phyloP scores from a whole-genome alignment of 305 asterid species.

The Salvia sclarea region DNA sequence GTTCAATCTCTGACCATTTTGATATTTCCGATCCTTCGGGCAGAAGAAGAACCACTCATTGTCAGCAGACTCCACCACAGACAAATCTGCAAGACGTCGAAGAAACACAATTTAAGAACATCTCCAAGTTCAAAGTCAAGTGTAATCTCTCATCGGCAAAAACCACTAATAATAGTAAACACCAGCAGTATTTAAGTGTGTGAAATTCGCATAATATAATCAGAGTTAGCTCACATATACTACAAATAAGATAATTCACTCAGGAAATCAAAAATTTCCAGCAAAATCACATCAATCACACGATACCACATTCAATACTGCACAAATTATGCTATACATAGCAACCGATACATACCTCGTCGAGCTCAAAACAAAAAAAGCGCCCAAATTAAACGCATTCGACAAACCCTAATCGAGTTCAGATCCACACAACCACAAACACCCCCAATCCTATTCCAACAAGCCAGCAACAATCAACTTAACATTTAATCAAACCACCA shows the following conservation, averaged over 20 bases:
- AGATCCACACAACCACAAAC: conserved; percentile 9
- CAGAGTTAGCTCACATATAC: not conserved
- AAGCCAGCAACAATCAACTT: conserved; percentile 1
- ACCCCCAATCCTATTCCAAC: conserved; percentile 10
- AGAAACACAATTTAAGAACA: conserved; percentile 5
- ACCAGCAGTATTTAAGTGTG: not conserved
- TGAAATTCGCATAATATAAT: not conserved
- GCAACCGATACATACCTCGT: not conserved
- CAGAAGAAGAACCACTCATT: conserved; percentile 99
- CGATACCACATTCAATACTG: not conserved
- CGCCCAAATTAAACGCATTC: not conserved
- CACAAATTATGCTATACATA: not conserved
- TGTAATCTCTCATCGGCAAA: not conserved
- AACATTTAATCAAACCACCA: conserved; percentile 7
- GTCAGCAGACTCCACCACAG: conserved; percentile 69
- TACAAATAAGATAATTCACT: not conserved
- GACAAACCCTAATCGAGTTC: conserved; percentile 22
- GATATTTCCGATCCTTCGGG: conserved; percentile 95
- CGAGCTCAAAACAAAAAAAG: not conserved
- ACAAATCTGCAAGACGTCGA: conserved; percentile 59
- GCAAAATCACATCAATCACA: not conserved
- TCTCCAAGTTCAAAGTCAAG: conserved; percentile 9
- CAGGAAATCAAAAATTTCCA: not conserved
- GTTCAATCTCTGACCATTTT: conserved; percentile 88
- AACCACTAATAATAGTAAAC: conserved; percentile 3